Percentiles rank a stretch among this genome's conserved stretches.
phyloP scores from a whole-genome alignment of 768 basidiomycete species.

The Dioszegia aurantiaca region DNA sequence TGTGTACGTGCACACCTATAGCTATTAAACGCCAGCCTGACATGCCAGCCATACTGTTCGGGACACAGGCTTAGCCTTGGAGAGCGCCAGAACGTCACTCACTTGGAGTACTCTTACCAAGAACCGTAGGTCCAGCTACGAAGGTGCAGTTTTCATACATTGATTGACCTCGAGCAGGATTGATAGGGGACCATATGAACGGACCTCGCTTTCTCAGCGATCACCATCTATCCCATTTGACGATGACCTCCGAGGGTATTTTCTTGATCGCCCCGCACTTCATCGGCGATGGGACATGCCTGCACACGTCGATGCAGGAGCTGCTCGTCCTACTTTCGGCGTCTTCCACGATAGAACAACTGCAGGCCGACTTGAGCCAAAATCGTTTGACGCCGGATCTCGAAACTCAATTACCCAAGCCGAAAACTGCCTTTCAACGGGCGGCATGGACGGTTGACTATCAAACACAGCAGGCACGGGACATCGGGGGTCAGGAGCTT shows the following conservation, averaged over 20 bases:
- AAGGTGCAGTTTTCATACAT: too few relatives aligned
- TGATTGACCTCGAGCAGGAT: conserved; percentile 1
- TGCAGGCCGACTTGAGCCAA: background rate
- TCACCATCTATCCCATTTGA: background rate
- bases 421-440: background rate
- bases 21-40: too few relatives aligned
- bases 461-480: conserved; percentile 1
- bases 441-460: conserved; percentile 13
- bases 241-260: conserved; percentile 57
- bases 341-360: background rate
- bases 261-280: conserved; percentile 74
- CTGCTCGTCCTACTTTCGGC: conserved; percentile 5
- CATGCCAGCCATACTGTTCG: too few relatives aligned
- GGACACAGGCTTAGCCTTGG: background rate
- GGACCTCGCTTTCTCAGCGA: background rate
- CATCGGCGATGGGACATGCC: conserved; percentile 77
- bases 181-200: conserved; percentile 2
- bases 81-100: background rate
- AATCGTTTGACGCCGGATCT: background rate
- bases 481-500: conserved; percentile 70
- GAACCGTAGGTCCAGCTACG: too few relatives aligned
- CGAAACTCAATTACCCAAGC: background rate
- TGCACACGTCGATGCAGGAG: conserved; percentile 57
- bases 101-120: too few relatives aligned
- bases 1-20: too few relatives aligned